Evolutionary conservation across 106 monocot species (phyloP), one percentile per base, ranked within the genome.

Genomic region (Dendrobium nobile): DNA sequence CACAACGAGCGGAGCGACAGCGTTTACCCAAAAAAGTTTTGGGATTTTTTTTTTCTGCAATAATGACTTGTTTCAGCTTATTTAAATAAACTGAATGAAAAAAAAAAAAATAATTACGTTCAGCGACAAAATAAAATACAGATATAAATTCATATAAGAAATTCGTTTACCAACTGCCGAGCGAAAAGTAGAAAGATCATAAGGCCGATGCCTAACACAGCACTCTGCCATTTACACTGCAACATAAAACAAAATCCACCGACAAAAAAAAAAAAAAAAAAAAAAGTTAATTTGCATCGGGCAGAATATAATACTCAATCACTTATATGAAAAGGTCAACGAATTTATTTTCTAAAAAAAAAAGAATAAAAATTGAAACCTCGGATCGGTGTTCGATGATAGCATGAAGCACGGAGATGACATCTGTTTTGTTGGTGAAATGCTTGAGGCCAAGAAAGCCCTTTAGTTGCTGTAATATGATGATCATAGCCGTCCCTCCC

Each of bases 221-320:
- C 72, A 76, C 93, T 93, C 79, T 96, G 70, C 96, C 93, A 96
- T 83, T 67, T 87, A 88, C 91, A 90, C 96, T 96, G 90, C 20
- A 80, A 68, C 5, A 31, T 31, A 31, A 31, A 31, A 31, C 31
- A 31, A 31, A 31, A 31, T 31, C 31, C 31, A 31, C 31, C 31
- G 31, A 31, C 31, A 31, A 31, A 31, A 31, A 31, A 31, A 27
- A 43, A 31, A 31, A 31, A 31, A 31, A 31, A 27, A 43, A 43
- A 7, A 44, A 44, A 8, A 6, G 0, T 31, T 31, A 31, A 31
- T 31, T 31, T 31, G 31, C 31, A 31, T 31, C 31, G 31, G 37
- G 37, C 3, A 37, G 37, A 37, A 37, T 3, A 37, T 3, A 37
- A 37, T 37, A 37, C 3, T 3, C 0, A 37, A 37, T 37, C 37